These are phyloP conservation scores for Pyrenophora tritici-repentis DNA, from an alignment of 2,329 filamentous ascomycete species.

Conservation along the genomic window DNA sequence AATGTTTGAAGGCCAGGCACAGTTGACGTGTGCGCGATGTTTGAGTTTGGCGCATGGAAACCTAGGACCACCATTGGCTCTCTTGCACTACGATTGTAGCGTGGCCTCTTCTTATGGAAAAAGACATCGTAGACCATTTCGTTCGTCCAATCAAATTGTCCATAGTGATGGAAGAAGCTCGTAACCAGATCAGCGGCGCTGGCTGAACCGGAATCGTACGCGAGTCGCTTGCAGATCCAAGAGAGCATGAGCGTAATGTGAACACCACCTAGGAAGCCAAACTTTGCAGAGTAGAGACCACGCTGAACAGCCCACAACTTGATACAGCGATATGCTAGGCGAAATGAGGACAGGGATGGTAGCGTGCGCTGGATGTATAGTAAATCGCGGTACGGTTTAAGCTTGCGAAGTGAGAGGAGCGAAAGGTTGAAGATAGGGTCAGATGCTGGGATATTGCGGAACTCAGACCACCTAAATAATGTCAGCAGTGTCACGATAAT, in stretches of 20 bases:
- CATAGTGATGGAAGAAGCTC: constrained; percentile 68
- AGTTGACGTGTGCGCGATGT: constrained; percentile 62
- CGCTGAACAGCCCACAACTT: constrained; percentile 66
- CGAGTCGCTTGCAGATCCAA: constrained; percentile 60
- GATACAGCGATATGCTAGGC: constrained; percentile 63
- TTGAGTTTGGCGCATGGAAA: constrained; percentile 65
- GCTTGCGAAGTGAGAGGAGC: constrained; percentile 61
- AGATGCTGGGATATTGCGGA: constrained; percentile 52
- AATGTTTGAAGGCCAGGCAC: constrained; percentile 59
- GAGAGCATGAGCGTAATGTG: constrained; percentile 67
- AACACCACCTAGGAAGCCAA: constrained; percentile 68
- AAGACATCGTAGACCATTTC: constrained; percentile 64
- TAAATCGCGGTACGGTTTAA: constrained; percentile 68
- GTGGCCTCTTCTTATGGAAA: constrained; percentile 50
- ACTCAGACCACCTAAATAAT: constrained; percentile 43
- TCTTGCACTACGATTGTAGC: constrained; percentile 60
- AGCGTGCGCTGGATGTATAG: constrained; percentile 64
- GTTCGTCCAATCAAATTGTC: constrained; percentile 62
- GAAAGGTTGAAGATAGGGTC: constrained; percentile 63
- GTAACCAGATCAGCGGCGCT: constrained; percentile 59
- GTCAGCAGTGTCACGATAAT: constrained; percentile 9
- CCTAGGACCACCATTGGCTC: constrained; percentile 69
- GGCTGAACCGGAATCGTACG: constrained; percentile 34
- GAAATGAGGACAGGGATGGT: constrained; percentile 63
- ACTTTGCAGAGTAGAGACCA: constrained; percentile 68